Base-by-base conservation (phyloP, 805 yeast genomes). In the Scheffersomyces ergatensis region DNA sequence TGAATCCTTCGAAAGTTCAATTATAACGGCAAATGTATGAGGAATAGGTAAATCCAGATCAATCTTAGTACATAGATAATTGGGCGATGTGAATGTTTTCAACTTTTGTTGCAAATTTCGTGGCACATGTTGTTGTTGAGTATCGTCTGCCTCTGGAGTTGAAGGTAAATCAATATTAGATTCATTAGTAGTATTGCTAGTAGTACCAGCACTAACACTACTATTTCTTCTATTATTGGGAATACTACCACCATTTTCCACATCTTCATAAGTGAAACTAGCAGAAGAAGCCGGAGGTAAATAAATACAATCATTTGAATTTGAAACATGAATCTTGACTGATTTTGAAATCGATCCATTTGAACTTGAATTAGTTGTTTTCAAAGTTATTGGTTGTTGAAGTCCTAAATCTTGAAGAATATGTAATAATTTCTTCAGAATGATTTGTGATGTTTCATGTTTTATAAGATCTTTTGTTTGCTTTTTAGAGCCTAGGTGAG, bases 11-110 rank as follows among this genome's bases (percentile, higher is more conserved):
- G 58, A 52, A 1, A 77, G 49, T 38, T 77, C 74, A 1, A 78
- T 47, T 4, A 78, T 62, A 2, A 79, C 65, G 0, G 79, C 84
- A 47, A 79, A 66, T 2, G 78, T 76, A 50, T 76, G 80, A 1
- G 82, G 73, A 2, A 75, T 70, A 8, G 71, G 73, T 2, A 58
- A 56, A 9, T 67, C 67, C 3, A 65, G 45, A 40, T 71, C 76
- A 5, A 69, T 61, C 24, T 57, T 58, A 2, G 70, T 56, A 21
- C 62, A 56, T 30, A 63, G 50, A 38, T 63, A 69, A 43, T 65
- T 65, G 1, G 73, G 70, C n/a, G 67, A 59, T 15, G 39, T 45
- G 53, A 62, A 55, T 13, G 42, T 29, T 18, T 50, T 46, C 45
- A 63, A 49, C 41, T 58, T 63, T 17, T 49, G 34, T 23, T 43